A percentile compares a stretch with the other conserved stretches of the same genome.
These are phyloP conservation scores for Suhomyces maxii DNA, from an alignment of 1,139 yeast genomes.

Conservation along the genomic window DNA sequence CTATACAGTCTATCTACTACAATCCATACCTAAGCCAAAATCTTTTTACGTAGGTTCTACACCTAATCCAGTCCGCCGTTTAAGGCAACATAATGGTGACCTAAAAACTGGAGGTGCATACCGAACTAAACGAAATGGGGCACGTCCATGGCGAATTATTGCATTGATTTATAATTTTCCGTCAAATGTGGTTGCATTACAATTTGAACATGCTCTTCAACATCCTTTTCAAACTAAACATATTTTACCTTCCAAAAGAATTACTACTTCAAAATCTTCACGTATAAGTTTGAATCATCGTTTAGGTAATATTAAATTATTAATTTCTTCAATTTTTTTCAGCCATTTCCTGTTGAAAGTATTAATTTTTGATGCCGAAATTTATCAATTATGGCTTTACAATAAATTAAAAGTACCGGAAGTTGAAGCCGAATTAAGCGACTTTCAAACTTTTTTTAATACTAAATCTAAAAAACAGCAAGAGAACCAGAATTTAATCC, in stretches of 20 bases:
- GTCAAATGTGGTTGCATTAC: constrained; percentile 67
- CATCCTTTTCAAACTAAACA: constrained; percentile 68
- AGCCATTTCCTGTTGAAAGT: constrained; percentile 28
- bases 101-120: constrained; percentile 65
- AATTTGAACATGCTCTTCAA: constrained; percentile 79
- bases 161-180: constrained; percentile 70
- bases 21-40: constrained; percentile 53
- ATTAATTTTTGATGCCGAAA: constrained; percentile 33
- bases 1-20: constrained; percentile 68
- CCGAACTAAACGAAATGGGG: constrained; percentile 54
- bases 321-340: constrained; percentile 46
- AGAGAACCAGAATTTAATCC: not conserved
- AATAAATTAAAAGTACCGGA: constrained; percentile 26
- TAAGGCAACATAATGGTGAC: constrained; percentile 78
- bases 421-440: not conserved
- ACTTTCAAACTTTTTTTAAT: not conserved
- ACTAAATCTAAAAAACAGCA: not conserved
- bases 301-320: constrained; percentile 50
- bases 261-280: constrained; percentile 28
- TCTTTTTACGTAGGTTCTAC: constrained; percentile 77
- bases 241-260: constrained; percentile 34
- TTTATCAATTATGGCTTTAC: constrained; percentile 24
- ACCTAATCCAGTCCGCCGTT: constrained; percentile 65
- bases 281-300: constrained; percentile 47
- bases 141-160: constrained; percentile 74